Base-by-base conservation (phyloP, 805 yeast species). In the Suhomyces emberorum region DNA sequence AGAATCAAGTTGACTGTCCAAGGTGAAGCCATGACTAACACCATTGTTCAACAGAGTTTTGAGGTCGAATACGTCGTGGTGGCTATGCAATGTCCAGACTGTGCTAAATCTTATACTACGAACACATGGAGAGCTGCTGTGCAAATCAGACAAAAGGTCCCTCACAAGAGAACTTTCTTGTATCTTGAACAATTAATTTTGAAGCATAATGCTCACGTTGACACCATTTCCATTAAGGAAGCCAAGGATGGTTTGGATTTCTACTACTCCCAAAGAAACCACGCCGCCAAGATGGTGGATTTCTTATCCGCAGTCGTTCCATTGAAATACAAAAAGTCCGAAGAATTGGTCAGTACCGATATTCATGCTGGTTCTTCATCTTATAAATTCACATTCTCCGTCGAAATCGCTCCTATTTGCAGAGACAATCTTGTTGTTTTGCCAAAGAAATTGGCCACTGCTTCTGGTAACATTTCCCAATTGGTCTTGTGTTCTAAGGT, bases 111-210 rank as follows among this genome's bases (percentile, higher is more conserved):
- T 1, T 93, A 83, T 55, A 93, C 99, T 21, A 84, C 95, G 18
- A 88, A 93, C 63, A 95, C 98, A 4, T 93, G 98, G 98, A 83
- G 93, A 63, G 97, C 99, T 21, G 79, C 91, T 19, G 95, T 95
- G 24, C 99, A 93, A 69, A 84, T 95, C 52, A 83, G 99, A 69
- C 99, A 93, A 65, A 93, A 95, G 60, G 98, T 93, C 24, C 79
- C 87, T 12, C 98, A 93, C 64, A 93, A 93, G 69, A 83, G 96
- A 74, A 93, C 99, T 7, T 91, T 93, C 61, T 76, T 91, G 60
- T 93, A 87, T 56, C 76, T 93, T 52, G 99, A 93, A 69, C 99
- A 93, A 68, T 74, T 95, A 61, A 93, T 93, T 52, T 74, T 93
- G 63, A 88, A 75, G 59, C 95, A 88, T 61, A 85, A 83, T 54